Conservation (phyloP, 2,329 filamentous ascomycete species). For the Sarocladium oryzae region DNA sequence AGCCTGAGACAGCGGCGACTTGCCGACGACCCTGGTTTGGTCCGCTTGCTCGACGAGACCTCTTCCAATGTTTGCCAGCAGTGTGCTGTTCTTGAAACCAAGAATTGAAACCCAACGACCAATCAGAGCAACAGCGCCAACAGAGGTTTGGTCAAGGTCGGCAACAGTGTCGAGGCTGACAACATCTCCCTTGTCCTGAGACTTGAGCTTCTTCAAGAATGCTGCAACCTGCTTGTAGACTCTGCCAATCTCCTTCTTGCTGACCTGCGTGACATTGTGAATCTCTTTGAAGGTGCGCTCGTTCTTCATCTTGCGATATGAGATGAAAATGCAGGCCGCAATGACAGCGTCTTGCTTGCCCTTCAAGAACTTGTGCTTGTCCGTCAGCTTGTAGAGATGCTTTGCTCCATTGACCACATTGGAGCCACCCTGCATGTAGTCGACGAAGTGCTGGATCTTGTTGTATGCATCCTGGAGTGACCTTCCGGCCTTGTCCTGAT, state of each 20-base stretch:
- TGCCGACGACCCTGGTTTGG: constrained; percentile 78
- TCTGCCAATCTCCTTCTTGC: constrained; percentile 94
- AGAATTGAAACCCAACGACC: constrained; percentile 85
- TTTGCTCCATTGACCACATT: constrained; percentile 85
- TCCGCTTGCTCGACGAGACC: constrained; percentile 75
- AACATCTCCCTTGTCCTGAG: constrained; percentile 41
- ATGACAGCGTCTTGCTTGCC: constrained; percentile 94
- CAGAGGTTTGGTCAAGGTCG: constrained; percentile 70
- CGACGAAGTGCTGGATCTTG: constrained; percentile 81
- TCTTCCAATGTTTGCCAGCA: constrained; percentile 64
- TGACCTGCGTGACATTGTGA: constrained; percentile 84
- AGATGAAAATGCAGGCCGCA: constrained; percentile 95
- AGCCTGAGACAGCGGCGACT: constrained; percentile 88
- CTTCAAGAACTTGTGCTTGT: constrained; percentile 90
- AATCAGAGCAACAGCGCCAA: constrained; percentile 77
- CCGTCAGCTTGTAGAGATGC: constrained; percentile 89
- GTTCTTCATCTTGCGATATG: constrained; percentile 82
- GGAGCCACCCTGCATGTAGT: constrained; percentile 74
- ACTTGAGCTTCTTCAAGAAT: constrained; percentile 72
- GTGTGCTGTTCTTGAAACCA: constrained; percentile 49
- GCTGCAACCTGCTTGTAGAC: constrained; percentile 91
- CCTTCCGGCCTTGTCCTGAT: constrained; percentile 78
- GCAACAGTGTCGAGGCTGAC: constrained; percentile 50
- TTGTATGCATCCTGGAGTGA: constrained; percentile 76
- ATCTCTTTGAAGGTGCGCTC: constrained; percentile 93